Percentiles rank a stretch among this genome's conserved stretches.
phyloP scores from a whole-genome alignment of 2,329 filamentous ascomycete genomes.

The Emergomyces pasteurianus region DNA sequence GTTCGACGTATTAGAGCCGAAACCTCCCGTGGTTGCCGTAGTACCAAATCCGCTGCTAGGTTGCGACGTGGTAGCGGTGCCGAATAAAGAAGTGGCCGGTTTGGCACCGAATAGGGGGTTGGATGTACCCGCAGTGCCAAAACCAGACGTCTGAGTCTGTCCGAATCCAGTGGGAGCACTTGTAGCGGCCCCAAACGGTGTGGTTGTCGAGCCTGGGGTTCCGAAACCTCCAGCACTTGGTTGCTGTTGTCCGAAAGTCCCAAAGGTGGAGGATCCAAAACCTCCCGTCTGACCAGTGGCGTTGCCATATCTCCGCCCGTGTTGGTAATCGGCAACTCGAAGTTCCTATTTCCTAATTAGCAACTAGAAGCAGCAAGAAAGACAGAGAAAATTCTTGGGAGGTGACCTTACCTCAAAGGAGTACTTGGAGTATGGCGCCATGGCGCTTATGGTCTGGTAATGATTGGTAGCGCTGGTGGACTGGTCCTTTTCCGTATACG shows the following conservation, averaged over 20 bases:
- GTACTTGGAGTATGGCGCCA: slow-evolving; percentile 57
- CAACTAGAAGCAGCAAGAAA: background rate
- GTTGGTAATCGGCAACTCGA: slow-evolving; percentile 73
- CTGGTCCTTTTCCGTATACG: slow-evolving; percentile 35
- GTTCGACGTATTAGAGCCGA: slow-evolving; percentile 17
- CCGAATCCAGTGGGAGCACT: slow-evolving; percentile 34
- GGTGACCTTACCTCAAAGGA: slow-evolving; percentile 52
- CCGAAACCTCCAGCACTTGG: slow-evolving; percentile 31
- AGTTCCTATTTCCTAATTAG: slow-evolving; percentile 43
- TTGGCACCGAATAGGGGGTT: slow-evolving; percentile 36
- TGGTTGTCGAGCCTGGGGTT: slow-evolving; percentile 23
- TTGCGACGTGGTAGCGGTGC: slow-evolving; percentile 22
- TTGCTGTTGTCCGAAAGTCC: slow-evolving; percentile 35
- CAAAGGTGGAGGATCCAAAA: slow-evolving; percentile 58
- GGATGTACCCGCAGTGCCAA: slow-evolving; percentile 20
- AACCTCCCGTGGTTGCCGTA: slow-evolving; percentile 21
- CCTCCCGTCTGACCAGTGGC: slow-evolving; percentile 66
- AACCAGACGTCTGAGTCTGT: slow-evolving; percentile 28
- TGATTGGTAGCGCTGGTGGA: slow-evolving; percentile 28
- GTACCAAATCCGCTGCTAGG: slow-evolving; percentile 28
- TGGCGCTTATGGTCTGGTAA: slow-evolving; percentile 39
- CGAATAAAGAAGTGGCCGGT: slow-evolving; percentile 28
- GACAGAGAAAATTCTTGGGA: background rate
- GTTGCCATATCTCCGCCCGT: slow-evolving; percentile 75
- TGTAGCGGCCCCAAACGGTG: slow-evolving; percentile 28